Conservation (phyloP, 192 early-diverging fungal genomes). For the Phlyctochytrium planicorne region DNA sequence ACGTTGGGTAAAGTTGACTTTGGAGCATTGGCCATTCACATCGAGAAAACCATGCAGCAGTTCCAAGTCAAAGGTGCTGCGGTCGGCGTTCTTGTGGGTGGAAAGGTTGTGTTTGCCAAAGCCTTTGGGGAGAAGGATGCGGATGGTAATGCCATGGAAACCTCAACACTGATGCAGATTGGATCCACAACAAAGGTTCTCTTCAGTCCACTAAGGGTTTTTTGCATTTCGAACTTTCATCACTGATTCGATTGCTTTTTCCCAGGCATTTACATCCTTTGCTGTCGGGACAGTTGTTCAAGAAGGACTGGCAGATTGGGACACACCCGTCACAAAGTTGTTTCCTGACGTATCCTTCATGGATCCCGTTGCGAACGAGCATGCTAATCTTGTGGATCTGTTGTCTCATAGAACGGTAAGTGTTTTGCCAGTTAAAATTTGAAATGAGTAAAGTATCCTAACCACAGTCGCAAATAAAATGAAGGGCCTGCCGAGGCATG, state of each 20-base stretch:
- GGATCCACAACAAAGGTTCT: conserved; percentile 27
- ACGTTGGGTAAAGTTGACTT: no score
- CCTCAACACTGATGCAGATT: conserved; percentile 23
- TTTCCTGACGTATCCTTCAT: conserved; percentile 10
- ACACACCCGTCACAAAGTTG: conserved; percentile 6
- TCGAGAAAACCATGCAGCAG: no score
- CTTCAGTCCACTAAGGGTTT: no score
- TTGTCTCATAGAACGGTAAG: conserved; percentile 13
- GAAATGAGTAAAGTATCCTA: background rate
- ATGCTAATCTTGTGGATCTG: conserved; percentile 14
- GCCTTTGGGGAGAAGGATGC: no score
- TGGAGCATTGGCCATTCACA: no score
- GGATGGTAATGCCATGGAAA: no score
- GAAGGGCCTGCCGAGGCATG: conserved; percentile 12
- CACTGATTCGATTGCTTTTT: no score
- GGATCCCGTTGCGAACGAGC: conserved; percentile 11
- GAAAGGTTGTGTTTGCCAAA: no score
- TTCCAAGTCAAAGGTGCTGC: no score
- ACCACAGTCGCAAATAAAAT: background rate
- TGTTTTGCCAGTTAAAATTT: background rate
- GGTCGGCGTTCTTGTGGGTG: no score
- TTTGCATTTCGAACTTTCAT: no score
- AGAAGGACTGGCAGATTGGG: conserved; percentile 12
- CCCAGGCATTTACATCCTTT: conserved; percentile 22
- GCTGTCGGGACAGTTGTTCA: conserved; percentile 9